Percentiles rank a stretch among this genome's conserved stretches.
These are phyloP conservation scores for Albifimbria verrucaria DNA, from an alignment of 2,329 filamentous ascomycete genomes.

Conservation along the genomic window DNA sequence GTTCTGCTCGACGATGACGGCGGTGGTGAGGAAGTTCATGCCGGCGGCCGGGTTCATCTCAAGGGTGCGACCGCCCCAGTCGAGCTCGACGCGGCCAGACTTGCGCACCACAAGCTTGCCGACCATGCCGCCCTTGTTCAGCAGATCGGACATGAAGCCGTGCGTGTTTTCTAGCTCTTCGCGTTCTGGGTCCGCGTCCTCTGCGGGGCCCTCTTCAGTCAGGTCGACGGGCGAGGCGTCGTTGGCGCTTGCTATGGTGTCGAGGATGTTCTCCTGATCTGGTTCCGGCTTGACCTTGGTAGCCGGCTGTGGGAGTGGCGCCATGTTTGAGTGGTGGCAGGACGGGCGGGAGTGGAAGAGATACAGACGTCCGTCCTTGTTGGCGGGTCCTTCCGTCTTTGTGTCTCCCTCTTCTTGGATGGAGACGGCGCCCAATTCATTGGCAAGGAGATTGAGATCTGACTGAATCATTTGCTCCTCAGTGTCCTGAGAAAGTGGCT, in stretches of 20 bases:
- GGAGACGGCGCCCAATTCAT: conserved; percentile 37
- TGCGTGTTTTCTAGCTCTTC: conserved; percentile 29
- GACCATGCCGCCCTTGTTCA: conserved; percentile 53
- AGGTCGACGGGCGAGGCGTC: conserved; percentile 36
- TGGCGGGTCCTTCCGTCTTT: conserved; percentile 23
- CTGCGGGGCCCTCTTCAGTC: conserved; percentile 27
- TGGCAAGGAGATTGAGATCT: conserved; percentile 39
- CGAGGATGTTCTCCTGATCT: conserved; percentile 34
- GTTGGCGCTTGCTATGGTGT: conserved; percentile 20
- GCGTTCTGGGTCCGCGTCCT: conserved; percentile 20
- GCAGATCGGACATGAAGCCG: conserved; percentile 35
- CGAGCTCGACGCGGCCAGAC: conserved; percentile 59
- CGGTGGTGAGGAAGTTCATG: conserved; percentile 55
- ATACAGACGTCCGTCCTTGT: conserved; percentile 56
- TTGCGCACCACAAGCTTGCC: conserved; percentile 59
- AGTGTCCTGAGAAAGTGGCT: conserved; percentile 27
- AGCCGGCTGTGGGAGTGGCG: conserved; percentile 17
- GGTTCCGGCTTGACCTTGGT: conserved; percentile 41
- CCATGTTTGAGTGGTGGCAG: conserved; percentile 50
- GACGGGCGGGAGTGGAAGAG: conserved; percentile 63
- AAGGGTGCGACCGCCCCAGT: conserved; percentile 58
- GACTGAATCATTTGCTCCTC: conserved; percentile 37
- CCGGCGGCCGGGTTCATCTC: conserved; percentile 49
- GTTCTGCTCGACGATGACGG: conserved; percentile 56
- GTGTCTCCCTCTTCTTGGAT: conserved; percentile 25